Evolutionary conservation across 2,329 filamentous ascomycete species (phyloP), one percentile per base, ranked within the genome.

Genomic region (Scortechinia acanthostroma): DNA sequence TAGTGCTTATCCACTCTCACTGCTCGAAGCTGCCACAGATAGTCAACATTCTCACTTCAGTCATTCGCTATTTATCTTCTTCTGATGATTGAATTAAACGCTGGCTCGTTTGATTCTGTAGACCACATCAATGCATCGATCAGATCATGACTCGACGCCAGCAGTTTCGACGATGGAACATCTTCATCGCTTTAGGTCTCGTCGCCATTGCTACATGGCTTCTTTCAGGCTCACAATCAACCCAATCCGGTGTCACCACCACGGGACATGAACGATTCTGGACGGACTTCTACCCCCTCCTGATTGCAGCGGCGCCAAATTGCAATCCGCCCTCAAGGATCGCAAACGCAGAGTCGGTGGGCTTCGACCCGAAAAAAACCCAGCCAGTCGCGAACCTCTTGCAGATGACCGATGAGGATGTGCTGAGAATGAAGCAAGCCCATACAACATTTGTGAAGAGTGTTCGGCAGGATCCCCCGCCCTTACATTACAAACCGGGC

Each of bases 391-490:
- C 25, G 10, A 30, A n/a, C 10, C n/a, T 30, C 10, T 30, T 30
- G 25, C 10, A 30, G 10, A 30, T 30, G 25, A 10, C 25, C n/a
- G 25, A n/a, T 10, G 25, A 30, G 10, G n/a, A n/a, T n/a, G 25
- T 30, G 25, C 10, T 13, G 17, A 19, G 10, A 10, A 40, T 40
- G 35, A 40, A 17, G 17, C 63, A 68, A 53, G 55, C 61, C 21
- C 58, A 52, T 15, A 66, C 63, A 47, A 43, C 6, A 10, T 40
- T 40, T 19, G 35, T 40, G 13, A 40, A 17, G 10, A 17, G 13
- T 10, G 20, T 40, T 40, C 14, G 20, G 17, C 10, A 19, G 6
- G 17, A 40, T 40, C 6, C 17, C 6, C 35, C 35, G 6, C 6
- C 6, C 6, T 19, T 40, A 17, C 20, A 13, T 6, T 40, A 40